Evolutionary conservation across 306 rosid genomes (phyloP).

Genomic region (Prunus mume): DNA sequence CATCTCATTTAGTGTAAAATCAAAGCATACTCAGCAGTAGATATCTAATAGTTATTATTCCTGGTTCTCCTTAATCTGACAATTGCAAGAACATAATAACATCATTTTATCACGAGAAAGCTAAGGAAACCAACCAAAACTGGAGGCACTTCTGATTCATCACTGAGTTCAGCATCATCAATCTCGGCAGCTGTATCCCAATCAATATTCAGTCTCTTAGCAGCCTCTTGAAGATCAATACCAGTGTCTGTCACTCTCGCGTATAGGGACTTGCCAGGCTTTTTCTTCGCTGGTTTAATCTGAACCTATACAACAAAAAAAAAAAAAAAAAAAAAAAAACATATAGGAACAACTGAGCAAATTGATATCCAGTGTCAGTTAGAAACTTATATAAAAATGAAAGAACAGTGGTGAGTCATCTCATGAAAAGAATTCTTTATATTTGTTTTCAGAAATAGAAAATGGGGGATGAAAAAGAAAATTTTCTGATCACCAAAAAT

Average conservation of each 20-base stretch:
- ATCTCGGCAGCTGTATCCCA: slow-evolving; percentile 98
- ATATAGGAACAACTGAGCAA: slow-evolving; percentile 1
- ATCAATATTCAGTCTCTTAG: slow-evolving; percentile 70
- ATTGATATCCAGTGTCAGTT: slow-evolving; percentile 5
- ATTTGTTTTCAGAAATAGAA: not conserved
- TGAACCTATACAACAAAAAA: slow-evolving; percentile 54
- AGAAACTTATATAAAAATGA: not conserved
- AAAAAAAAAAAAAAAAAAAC: not conserved
- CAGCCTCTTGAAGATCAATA: slow-evolving; percentile 73
- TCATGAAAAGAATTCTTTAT: not conserved
- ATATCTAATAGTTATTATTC: not conserved
- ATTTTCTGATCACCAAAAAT: not conserved
- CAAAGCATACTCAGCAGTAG: not conserved
- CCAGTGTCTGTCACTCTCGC: slow-evolving; percentile 91
- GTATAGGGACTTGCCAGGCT: slow-evolving; percentile 78
- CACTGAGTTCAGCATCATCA: slow-evolving; percentile 46
- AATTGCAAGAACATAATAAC: not conserved
- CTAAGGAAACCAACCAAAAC: slow-evolving; percentile 62
- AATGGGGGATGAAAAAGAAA: not conserved
- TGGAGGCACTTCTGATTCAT: slow-evolving; percentile 77
- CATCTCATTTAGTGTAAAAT: not conserved
- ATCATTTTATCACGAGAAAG: slow-evolving; percentile 7
- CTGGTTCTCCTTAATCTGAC: not conserved
- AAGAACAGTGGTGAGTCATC: not conserved
- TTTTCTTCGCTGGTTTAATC: slow-evolving; percentile 54